These are phyloP conservation scores for Combretum micranthum DNA, from an alignment of 345 rosid species.

Conservation along the genomic window DNA sequence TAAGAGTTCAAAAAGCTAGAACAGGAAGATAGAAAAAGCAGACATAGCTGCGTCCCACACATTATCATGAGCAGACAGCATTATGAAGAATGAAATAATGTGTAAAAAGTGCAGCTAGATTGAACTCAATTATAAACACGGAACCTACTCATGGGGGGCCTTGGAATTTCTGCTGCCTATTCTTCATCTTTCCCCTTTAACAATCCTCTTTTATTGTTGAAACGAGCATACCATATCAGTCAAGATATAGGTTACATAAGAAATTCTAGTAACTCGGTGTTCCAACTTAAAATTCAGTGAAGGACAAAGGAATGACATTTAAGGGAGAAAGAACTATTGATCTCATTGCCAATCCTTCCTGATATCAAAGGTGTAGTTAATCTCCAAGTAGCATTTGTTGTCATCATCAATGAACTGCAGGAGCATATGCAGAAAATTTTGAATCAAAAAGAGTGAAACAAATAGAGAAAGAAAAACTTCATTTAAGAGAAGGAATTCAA, in stretches of 20 bases:
- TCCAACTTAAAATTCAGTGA: not conserved
- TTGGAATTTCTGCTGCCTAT: not conserved
- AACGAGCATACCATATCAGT: constrained; percentile 4
- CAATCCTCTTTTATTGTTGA: constrained; percentile 8
- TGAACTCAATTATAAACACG: too few relatives aligned
- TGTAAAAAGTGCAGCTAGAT: too few relatives aligned
- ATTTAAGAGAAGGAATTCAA: too few relatives aligned
- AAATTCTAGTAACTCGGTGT: not conserved
- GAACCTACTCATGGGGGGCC: too few relatives aligned
- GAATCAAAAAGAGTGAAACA: not conserved
- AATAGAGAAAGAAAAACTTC: too few relatives aligned
- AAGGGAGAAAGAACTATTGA: not conserved
- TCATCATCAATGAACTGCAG: constrained; percentile 78
- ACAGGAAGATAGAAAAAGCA: too few relatives aligned
- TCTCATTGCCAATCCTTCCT: constrained; percentile 56
- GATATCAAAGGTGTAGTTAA: constrained; percentile 86
- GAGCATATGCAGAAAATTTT: constrained; percentile 4
- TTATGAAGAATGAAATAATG: too few relatives aligned
- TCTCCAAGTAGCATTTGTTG: constrained; percentile 80
- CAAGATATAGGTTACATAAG: constrained; percentile 8
- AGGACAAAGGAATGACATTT: not conserved
- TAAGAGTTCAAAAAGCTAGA: too few relatives aligned
- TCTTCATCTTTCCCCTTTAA: not conserved
- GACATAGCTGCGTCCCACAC: too few relatives aligned
- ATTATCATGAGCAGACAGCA: too few relatives aligned